Base-by-base conservation (phyloP, 2,329 filamentous ascomycete genomes). In the Beauveria sp. region DNA sequence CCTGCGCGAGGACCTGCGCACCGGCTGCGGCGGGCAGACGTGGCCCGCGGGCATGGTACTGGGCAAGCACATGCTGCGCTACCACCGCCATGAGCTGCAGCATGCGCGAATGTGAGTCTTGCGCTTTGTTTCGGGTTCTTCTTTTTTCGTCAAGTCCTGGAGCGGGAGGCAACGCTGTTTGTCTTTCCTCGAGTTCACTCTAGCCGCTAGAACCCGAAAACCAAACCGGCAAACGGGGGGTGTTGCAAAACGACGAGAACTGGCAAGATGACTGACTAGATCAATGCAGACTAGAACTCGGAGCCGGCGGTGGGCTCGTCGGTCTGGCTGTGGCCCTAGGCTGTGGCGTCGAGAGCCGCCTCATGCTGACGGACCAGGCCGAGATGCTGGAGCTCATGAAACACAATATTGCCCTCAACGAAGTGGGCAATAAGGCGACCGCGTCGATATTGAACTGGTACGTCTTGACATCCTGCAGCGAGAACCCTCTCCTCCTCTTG, bases 21-120 rank as follows among this genome's bases (percentile, higher is more conserved):
- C 90, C 65, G 95, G 95, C 63, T 98, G 95, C 73, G 95, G 95
- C 54, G 95, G 95, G 2, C 90, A 96, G 75, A 82, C 96, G 12
- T 98, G 95, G 95, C 93, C 93, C 3, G 93, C 93, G 0, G 95
- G 95, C 12, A 89, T 96, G 86, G 84, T 95, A 18, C 79, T 99
- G 58, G 84, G 89, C 22, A 91, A 88, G 74, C 96, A 98, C 72
- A 83, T 98, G 81, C 80, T 98, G 63, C 84, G 87, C 58, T 87
- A 87, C 70, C 89, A 90, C 67, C 78, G 78, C 64, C 76, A 82
- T n/a, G 77, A 84, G 66, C 73, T 96, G 65, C 75, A 74, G 62
- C 78, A 83, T 62, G 87, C 89, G 65, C 83, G 85, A 74, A 91
- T 96, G 90, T 96, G 12, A 53, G 38, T 61, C 34, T 52, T 52